Conservation (phyloP, 176 grass and related monocot species). For the Eleusine indica region DNA sequence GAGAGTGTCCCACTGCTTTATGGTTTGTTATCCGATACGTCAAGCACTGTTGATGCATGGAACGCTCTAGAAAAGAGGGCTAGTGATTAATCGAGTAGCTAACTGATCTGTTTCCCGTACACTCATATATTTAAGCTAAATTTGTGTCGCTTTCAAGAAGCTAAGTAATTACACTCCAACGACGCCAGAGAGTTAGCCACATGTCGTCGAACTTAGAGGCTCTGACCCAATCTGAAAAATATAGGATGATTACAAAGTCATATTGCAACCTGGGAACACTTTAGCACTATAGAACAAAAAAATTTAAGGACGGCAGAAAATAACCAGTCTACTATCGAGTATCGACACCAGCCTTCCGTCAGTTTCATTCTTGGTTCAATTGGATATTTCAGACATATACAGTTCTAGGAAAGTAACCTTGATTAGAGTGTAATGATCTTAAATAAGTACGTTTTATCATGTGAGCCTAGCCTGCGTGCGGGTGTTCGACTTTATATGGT, state of each 20-base stretch:
- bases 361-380: neutral
- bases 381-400: neutral
- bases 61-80: conserved; percentile 46
- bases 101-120: neutral
- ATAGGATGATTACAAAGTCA: neutral
- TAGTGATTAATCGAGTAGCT: neutral
- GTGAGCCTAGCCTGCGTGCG: no score
- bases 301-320: neutral
- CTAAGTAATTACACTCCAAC: neutral
- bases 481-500: no score
- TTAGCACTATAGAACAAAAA: neutral
- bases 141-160: conserved; percentile 9
- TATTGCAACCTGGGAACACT: neutral
- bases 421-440: neutral
- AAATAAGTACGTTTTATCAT: neutral
- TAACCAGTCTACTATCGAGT: neutral
- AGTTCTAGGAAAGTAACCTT: no score
- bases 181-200: neutral
- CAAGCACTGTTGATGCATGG: conserved; percentile 27
- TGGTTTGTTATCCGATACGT: conserved; percentile 33
- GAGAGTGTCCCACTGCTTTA: conserved; percentile 13
- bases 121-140: no score
- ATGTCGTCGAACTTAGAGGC: no score
- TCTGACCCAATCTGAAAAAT: no score
- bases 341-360: neutral